Base-by-base conservation (phyloP, 139 green algal genomes). In the Astrephomene gubernaculifera region DNA sequence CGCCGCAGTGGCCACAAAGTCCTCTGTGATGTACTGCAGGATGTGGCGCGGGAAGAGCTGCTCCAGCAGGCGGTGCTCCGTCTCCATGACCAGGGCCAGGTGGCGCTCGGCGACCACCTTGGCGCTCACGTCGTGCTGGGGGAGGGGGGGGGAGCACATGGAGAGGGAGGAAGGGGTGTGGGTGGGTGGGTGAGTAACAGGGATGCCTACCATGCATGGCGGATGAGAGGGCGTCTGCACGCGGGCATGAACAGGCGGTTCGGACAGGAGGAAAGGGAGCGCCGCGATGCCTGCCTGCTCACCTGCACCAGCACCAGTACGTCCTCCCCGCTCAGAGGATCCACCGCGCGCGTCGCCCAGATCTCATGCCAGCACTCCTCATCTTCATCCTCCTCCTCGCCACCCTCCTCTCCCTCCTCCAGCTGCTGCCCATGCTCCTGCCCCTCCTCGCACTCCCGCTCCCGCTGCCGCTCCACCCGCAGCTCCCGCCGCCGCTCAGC, bases 361-460 rank as follows among this genome's bases (percentile, higher is more conserved):
- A 79, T 63, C 71, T 79, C 71, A 31, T 79, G 71, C 68, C 68
- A 75, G 68, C 68, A 75, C 38, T 75, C 68, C 38, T 75, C 68
- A 33, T 19, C 68, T n/a, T n/a, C n/a, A n/a, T n/a, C n/a, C n/a
- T n/a, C n/a, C n/a, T n/a, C n/a, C n/a, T n/a, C n/a, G n/a, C n/a
- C n/a, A n/a, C n/a, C n/a, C n/a, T n/a, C n/a, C n/a, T n/a, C n/a
- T n/a, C n/a, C n/a, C n/a, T n/a, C 38, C 68, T 75, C 17, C 53
- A 57, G 8, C 68, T 22, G 24, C 68, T 33, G 17, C 35, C 22
- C 65, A n/a, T n/a, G 68, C 68, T 75, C 17, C 53, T 75, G 8
- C 68, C 29, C 9, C 68, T 33, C 14, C 35, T 27, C 65, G 12
- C 65, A 2, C 31, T 24, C 38, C 38, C 68, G 38, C 68, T 24